Evolutionary conservation across 345 rosid species (phyloP).

Genomic region (Lepidium sativum): DNA sequence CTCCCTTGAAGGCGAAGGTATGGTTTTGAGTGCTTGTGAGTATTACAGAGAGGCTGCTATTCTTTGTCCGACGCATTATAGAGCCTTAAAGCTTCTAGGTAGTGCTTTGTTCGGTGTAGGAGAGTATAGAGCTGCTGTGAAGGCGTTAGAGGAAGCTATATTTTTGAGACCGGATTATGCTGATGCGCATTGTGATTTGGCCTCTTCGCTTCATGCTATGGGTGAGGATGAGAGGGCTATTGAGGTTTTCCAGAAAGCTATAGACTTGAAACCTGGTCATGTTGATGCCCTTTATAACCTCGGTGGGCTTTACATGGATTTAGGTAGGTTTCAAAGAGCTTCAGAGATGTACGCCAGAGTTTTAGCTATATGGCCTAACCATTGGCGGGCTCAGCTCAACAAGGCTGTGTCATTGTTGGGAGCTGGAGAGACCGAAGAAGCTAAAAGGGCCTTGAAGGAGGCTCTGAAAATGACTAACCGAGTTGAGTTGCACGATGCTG

Average conservation of each 20-base stretch:
- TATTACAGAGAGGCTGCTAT: constrained; percentile 97
- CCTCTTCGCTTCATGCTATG: constrained; percentile 85
- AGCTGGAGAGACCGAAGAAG: constrained; percentile 90
- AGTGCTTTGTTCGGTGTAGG: constrained; percentile 98
- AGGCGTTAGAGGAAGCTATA: constrained; percentile 94
- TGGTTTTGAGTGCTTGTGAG: constrained; percentile 97
- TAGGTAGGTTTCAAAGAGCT: constrained; percentile 93
- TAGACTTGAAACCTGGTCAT: constrained; percentile 91
- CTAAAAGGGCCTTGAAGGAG: constrained; percentile 84
- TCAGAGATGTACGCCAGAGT: constrained; percentile 93
- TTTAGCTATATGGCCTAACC: constrained; percentile 84
- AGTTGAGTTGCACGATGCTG: constrained; percentile 82
- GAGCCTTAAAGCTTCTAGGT: constrained; percentile 91
- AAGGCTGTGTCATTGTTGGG: constrained; percentile 89
- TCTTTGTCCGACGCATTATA: constrained; percentile 90
- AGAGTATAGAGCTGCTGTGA: constrained; percentile 90
- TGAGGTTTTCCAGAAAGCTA: constrained; percentile 92
- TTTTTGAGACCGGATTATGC: constrained; percentile 90
- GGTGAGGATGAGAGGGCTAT: constrained; percentile 92
- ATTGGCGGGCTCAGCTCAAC: constrained; percentile 97
- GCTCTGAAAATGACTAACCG: constrained; percentile 93
- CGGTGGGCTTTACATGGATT: constrained; percentile 95
- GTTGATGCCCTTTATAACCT: constrained; percentile 86
- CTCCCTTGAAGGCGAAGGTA: constrained; percentile 93
- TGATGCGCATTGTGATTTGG: constrained; percentile 96